Base-by-base conservation (phyloP, 2,329 filamentous ascomycete species). In the Orbilia ellipsospora region DNA sequence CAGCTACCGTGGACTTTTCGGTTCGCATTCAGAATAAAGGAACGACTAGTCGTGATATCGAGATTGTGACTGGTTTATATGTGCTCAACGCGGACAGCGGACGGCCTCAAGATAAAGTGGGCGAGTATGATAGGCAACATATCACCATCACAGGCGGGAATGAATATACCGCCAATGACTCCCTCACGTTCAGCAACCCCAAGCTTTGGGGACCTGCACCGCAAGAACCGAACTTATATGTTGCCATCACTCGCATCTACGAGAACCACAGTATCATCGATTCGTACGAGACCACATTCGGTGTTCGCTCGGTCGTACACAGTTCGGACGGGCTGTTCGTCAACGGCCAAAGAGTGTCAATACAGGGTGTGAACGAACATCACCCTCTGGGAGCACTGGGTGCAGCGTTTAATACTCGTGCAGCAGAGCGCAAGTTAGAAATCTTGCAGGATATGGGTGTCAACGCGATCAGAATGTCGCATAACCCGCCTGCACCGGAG, bases 401-500 rank as follows among this genome's bases (percentile, higher is more conserved):
- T 0, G 79, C 84, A 0, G 86, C 86, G 13, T 87, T 86, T 81
- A 85, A 87, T 78, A 45, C 81, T 36, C 82, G 84, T 1, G 86
- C 86, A 0, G 83, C 83, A 0, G 80, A 85, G 78, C 82, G 86
- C 1, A 84, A 87, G 78, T 81, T 87, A 2, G 80, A 86, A 74
- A 82, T 85, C n/a, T 80, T 87, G 0, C 82, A 81, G 16, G 85
- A 86, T 7, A 82, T 87, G 81, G 86, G 86, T 8, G 79, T 78
- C 76, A 87, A 87, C 72, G 83, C 84, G 0, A 80, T 87, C 2
- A 83, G 86, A 2, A 87, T 84, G 23, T 83, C 85, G 0, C 86
- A 88, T 79, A 87, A 87, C 79, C 85, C 85, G 0, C 86, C 86
- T 0, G 85, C 85, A 0, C 82, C 85, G 0, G 86, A 87, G 73